Conservation (phyloP, 202 grass and related monocot genomes). For the Alloteropsis angusta region DNA sequence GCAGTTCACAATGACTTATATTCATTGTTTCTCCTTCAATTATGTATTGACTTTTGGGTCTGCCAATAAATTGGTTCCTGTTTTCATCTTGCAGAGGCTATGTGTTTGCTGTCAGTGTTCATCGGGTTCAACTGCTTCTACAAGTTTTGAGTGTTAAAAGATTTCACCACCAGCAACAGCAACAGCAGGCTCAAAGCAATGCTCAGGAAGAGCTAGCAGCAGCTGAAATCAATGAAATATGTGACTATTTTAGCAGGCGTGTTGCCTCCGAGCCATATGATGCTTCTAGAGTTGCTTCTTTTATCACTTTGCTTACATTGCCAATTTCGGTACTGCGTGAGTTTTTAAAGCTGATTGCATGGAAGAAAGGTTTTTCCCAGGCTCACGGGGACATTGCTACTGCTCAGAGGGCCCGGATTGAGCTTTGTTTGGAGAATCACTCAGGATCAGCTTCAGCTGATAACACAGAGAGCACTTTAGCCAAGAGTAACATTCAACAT, state of each 20-base stretch:
- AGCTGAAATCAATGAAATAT: slow-evolving; percentile 87
- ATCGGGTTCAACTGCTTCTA: slow-evolving; percentile 86
- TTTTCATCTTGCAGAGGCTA: slow-evolving; percentile 67
- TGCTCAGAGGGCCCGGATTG: slow-evolving; percentile 81
- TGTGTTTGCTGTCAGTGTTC: slow-evolving; percentile 97
- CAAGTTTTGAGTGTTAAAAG: slow-evolving; percentile 97
- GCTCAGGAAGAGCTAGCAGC: slow-evolving; percentile 79
- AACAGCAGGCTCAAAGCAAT: slow-evolving; percentile 68
- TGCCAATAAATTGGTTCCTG: slow-evolving; percentile 1
- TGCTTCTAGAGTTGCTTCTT: slow-evolving; percentile 92
- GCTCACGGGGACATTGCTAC: slow-evolving; percentile 69
- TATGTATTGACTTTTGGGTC: neutral
- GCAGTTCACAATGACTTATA: neutral
- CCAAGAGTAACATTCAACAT: slow-evolving; percentile 89
- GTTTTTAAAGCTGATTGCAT: slow-evolving; percentile 86
- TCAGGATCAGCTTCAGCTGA: slow-evolving; percentile 53
- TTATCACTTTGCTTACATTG: slow-evolving; percentile 91
- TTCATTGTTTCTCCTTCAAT: neutral
- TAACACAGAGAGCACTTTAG: slow-evolving; percentile 35
- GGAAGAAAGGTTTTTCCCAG: slow-evolving; percentile 91
- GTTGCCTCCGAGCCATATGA: slow-evolving; percentile 97
- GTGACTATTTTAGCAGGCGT: slow-evolving; percentile 91
- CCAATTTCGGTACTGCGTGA: slow-evolving; percentile 81
- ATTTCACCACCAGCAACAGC: slow-evolving; percentile 93
- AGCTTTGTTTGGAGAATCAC: slow-evolving; percentile 97